These are phyloP conservation scores for Balakata baccata DNA, from an alignment of 345 rosid genomes.

Conservation along the genomic window DNA sequence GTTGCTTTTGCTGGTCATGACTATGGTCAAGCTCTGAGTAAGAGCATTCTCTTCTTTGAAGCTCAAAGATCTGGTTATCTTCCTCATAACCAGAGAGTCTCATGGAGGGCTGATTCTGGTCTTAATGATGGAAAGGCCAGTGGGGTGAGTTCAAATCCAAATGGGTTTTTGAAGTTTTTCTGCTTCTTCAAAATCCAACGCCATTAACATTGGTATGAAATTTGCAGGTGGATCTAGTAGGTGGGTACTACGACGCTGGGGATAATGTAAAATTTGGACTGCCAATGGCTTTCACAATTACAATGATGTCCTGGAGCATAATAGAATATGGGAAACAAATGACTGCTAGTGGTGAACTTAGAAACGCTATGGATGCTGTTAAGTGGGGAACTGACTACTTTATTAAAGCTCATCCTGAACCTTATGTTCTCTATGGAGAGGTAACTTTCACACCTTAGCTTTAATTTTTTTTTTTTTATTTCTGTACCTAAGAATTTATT, in stretches of 20 bases:
- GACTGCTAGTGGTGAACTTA: slow-evolving; percentile 69
- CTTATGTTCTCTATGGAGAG: slow-evolving; percentile 94
- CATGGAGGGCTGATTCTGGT: slow-evolving; percentile 91
- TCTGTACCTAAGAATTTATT: neutral
- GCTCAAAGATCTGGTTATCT: slow-evolving; percentile 97
- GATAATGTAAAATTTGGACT: slow-evolving; percentile 98
- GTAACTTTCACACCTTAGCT: slow-evolving; percentile 25
- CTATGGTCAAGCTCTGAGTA: slow-evolving; percentile 83
- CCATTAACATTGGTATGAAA: neutral
- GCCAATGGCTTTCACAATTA: slow-evolving; percentile 96
- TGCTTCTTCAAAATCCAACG: too few relatives aligned
- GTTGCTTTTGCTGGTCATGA: slow-evolving; percentile 74
- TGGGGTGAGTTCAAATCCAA: slow-evolving; percentile 55
- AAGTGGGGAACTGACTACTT: slow-evolving; percentile 98
- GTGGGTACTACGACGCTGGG: slow-evolving; percentile 99
- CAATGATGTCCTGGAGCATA: slow-evolving; percentile 99
- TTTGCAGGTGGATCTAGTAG: slow-evolving; percentile 87
- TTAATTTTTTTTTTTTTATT: neutral
- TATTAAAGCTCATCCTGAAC: slow-evolving; percentile 94
- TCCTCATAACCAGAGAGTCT: slow-evolving; percentile 80
- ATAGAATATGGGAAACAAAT: slow-evolving; percentile 84
- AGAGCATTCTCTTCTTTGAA: slow-evolving; percentile 94
- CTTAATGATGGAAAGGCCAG: slow-evolving; percentile 91
- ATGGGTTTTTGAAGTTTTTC: neutral
- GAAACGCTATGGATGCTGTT: slow-evolving; percentile 80